Evolutionary conservation across 345 rosid species (phyloP).

Genomic region (Sisymbrium irio): DNA sequence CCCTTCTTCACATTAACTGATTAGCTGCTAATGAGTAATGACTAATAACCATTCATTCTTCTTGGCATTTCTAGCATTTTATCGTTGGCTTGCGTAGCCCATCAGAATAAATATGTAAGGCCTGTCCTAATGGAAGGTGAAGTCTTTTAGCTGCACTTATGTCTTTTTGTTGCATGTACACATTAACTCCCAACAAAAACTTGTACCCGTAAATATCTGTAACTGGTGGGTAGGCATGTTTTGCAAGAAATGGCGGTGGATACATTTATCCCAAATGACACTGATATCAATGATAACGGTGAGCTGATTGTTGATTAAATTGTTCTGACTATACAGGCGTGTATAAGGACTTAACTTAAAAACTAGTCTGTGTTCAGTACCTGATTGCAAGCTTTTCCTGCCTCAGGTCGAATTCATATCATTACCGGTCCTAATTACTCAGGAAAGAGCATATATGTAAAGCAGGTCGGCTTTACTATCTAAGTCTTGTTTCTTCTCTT

Average conservation of each 20-base stretch:
- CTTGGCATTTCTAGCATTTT: constrained; percentile 51
- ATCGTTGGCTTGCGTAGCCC: constrained; percentile 85
- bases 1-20: not conserved
- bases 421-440: constrained; percentile 98
- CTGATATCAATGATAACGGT: constrained; percentile 66
- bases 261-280: constrained; percentile 93
- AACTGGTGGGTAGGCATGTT: constrained; percentile 63
- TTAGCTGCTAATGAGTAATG: constrained; percentile 15
- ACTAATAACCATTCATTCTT: not conserved
- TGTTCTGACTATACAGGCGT: constrained; percentile 21
- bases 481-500: constrained; percentile 1
- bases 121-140: constrained; percentile 91
- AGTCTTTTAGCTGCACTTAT: constrained; percentile 8
- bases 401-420: constrained; percentile 71
- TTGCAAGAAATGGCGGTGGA: constrained; percentile 98
- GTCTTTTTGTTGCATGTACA: constrained; percentile 9
- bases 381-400: constrained; percentile 29
- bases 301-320: constrained; percentile 18
- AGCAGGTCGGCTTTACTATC: constrained; percentile 57
- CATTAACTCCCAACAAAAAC: not conserved
- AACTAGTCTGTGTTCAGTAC: constrained; percentile 19
- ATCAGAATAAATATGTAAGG: constrained; percentile 85
- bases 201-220: not conserved
- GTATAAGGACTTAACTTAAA: constrained; percentile 9
- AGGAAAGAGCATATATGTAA: constrained; percentile 93